Base-by-base conservation (phyloP, 495 filamentous ascomycete species). In the Neurospora sp. region DNA sequence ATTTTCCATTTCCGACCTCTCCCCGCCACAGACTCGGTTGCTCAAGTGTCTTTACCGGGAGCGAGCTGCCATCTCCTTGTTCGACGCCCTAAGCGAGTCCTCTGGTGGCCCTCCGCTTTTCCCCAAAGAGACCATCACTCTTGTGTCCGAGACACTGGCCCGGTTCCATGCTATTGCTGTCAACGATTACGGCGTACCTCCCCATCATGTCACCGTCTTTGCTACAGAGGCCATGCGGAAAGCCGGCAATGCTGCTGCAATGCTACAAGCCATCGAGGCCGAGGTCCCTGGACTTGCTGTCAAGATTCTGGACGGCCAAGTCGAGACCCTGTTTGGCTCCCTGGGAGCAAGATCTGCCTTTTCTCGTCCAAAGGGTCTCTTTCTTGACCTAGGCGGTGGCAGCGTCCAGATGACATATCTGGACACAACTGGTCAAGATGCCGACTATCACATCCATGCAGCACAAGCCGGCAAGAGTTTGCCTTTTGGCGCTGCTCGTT, bases 361-460 rank as follows among this genome's bases (percentile, higher is more conserved):
- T 70, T 82, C 82, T 8, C 78, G 86, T 39, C 81, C 84, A 16
- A 77, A 84, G 38, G 89, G 93, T 0, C 81, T 98, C 27, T 91
- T 95, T 27, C 91, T 98, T 81, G 94, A 98, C 78, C 86, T 98
- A 0, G 94, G 94, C 3, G 94, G 94, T 3, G 94, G 94, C 1
- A 96, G 93, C 75, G 92, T 93, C 70, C 94, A 98, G 82, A 89
- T 97, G 83, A 93, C 92, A 8, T 97, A 93, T 87, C 86, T 97
- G 78, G 83, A 90, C 69, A 89, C 90, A 1, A 12, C 89, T 86
- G 75, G 83, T 87, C 18, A 88, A 85, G 74, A 82, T 8, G 5
- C 75, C 5, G 74, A 73, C 22, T 86, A 86, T 73, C 85, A 84
- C 70, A 74, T 84, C 22, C 73, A 79, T n/a, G 86, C 86, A 14